These are phyloP conservation scores for Melampsora americana DNA, from an alignment of 1,284 basidiomycete genomes.

Conservation along the genomic window DNA sequence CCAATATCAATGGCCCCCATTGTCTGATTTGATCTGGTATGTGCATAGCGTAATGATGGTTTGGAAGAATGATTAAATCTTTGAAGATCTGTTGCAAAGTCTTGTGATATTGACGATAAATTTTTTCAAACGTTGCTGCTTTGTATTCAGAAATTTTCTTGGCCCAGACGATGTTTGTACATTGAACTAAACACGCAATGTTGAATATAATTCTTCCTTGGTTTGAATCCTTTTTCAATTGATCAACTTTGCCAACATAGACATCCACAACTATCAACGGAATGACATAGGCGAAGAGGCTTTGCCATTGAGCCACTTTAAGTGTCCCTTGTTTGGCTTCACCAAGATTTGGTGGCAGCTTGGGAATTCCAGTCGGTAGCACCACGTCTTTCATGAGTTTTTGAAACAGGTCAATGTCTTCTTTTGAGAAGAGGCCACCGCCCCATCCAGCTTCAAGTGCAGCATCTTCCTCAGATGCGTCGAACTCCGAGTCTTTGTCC, in stretches of 20 bases:
- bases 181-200: background rate
- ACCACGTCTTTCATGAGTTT: no score
- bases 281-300: no score
- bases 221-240: background rate
- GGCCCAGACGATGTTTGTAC: background rate
- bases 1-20: background rate
- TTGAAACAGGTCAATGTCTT: no score
- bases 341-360: no score
- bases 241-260: slow-evolving; percentile 1
- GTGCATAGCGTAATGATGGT: background rate
- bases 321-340: no score
- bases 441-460: no score
- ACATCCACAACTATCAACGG: background rate
- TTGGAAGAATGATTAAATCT: background rate
- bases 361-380: no score
- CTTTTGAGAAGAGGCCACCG: no score
- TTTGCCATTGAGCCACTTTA: no score
- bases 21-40: background rate
- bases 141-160: background rate
- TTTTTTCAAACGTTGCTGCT: background rate
- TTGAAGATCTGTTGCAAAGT: background rate
- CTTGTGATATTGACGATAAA: background rate
- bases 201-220: background rate
- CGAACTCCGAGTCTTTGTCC: background rate
- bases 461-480: background rate